These are phyloP conservation scores for Lagenidium giganteum DNA, from an alignment of 352 stramenopile species.

Conservation along the genomic window DNA sequence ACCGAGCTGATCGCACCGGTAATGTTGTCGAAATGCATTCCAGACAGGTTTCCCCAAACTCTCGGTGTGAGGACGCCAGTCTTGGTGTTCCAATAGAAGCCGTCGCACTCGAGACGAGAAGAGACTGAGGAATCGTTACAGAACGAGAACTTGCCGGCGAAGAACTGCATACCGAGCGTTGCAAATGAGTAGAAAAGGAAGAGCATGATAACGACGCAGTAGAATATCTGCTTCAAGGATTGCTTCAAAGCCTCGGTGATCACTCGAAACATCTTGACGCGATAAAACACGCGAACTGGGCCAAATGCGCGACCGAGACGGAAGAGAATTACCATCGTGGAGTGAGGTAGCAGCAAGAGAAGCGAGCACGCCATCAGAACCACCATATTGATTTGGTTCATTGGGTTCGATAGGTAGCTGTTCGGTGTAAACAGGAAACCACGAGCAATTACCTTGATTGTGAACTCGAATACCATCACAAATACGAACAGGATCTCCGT, in stretches of 20 bases:
- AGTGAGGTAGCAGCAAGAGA: conserved; percentile 66
- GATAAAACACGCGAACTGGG: conserved; percentile 81
- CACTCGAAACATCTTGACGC: conserved; percentile 79
- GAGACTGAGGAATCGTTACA: conserved; percentile 70
- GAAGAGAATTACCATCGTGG: conserved; percentile 70
- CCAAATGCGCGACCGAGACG: conserved; percentile 72
- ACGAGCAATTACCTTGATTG: conserved; percentile 74
- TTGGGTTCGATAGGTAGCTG: conserved; percentile 76
- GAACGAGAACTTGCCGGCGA: conserved; percentile 70
- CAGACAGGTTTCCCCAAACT: conserved; percentile 74
- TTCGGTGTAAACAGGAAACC: conserved; percentile 76
- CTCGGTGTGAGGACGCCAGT: conserved; percentile 55
- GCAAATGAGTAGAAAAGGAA: conserved; percentile 85
- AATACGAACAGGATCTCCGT: conserved; percentile 67
- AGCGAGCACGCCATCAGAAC: conserved; percentile 73
- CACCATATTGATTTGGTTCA: conserved; percentile 85
- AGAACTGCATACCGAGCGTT: conserved; percentile 83
- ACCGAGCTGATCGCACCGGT: conserved; percentile 67
- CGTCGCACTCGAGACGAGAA: conserved; percentile 40
- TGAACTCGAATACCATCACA: conserved; percentile 79
- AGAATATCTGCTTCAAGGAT: conserved; percentile 73
- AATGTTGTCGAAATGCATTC: conserved; percentile 85
- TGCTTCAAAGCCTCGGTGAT: conserved; percentile 80
- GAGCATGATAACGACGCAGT: conserved; percentile 68
- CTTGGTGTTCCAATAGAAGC: conserved; percentile 55